Evolutionary conservation across 805 yeast species (phyloP).

Genomic region (Candida coquimbonensis): DNA sequence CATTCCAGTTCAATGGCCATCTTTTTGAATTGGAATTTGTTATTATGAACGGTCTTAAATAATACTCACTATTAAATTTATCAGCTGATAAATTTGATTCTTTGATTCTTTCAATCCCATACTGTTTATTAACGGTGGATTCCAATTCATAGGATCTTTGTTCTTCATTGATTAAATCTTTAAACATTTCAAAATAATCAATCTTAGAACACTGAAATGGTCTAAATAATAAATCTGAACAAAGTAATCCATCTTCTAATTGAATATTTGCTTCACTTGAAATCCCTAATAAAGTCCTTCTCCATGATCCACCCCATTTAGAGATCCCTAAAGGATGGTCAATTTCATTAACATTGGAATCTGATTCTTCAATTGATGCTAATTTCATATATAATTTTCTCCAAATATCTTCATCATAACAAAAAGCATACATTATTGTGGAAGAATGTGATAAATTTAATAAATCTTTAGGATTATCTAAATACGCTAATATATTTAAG

Average conservation of each 20-base stretch:
- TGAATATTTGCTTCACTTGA: conserved; percentile 38
- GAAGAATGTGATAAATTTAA: conserved; percentile 51
- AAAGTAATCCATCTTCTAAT: conserved; percentile 44
- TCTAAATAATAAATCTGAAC: conserved; percentile 72
- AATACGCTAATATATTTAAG: conserved; percentile 40
- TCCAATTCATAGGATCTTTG: conserved; percentile 18
- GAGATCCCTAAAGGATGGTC: conserved; percentile 24
- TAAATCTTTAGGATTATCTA: conserved; percentile 44
- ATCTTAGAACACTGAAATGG: conserved; percentile 80
- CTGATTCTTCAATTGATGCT: conserved; percentile 1
- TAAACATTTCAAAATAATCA: conserved; percentile 45
- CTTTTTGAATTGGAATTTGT: conserved; percentile 18
- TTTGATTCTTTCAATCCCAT: conserved; percentile 45
- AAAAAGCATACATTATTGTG: conserved; percentile 61
- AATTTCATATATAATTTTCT: conserved; percentile 43
- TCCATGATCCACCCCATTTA: conserved; percentile 79
- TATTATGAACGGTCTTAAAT: conserved; percentile 59
- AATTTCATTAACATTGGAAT: conserved; percentile 6
- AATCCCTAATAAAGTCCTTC: conserved; percentile 44
- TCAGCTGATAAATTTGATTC: conserved; percentile 38
- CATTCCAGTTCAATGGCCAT: conserved; percentile 66
- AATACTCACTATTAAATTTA: conserved; percentile 39
- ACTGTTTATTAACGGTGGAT: conserved; percentile 17
- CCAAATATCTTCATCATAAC: conserved; percentile 80
- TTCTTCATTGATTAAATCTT: conserved; percentile 43